phyloP scores from a whole-genome alignment of 2,329 filamentous ascomycete genomes.

The Mariannaea sp. region DNA sequence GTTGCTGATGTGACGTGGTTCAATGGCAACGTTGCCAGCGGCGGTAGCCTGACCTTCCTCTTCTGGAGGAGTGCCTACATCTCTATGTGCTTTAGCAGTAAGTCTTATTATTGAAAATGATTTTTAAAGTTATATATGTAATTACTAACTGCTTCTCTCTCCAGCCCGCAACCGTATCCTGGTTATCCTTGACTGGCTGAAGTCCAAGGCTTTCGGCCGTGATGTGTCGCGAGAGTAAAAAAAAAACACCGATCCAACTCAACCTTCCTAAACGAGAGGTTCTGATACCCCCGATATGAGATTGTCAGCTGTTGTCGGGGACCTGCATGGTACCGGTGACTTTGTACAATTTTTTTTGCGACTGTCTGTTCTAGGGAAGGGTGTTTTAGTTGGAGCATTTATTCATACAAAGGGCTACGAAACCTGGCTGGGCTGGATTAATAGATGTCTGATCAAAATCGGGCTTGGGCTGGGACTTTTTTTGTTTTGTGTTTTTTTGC shows the following conservation, averaged over 20 bases:
- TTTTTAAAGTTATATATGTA: background rate
- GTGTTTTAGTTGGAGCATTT: constrained; percentile 39
- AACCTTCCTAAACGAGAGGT: constrained; percentile 30
- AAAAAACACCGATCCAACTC: constrained; percentile 54
- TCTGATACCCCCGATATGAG: constrained; percentile 34
- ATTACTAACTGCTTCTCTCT: constrained; percentile 29
- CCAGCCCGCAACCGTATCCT: constrained; percentile 90
- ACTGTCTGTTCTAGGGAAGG: constrained; percentile 36
- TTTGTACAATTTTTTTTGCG: constrained; percentile 26
- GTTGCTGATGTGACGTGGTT: constrained; percentile 98
- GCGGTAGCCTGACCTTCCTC: constrained; percentile 92
- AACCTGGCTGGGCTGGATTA: constrained; percentile 37
- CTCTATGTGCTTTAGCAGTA: constrained; percentile 99
- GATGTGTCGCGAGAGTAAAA: constrained; percentile 87
- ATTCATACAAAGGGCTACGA: constrained; percentile 25
- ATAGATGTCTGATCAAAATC: constrained; percentile 39
- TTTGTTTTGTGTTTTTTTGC: constrained; percentile 22
- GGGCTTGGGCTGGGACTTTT: constrained; percentile 33
- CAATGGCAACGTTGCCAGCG: constrained; percentile 93
- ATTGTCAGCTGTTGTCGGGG: constrained; percentile 19
- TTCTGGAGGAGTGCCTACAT: constrained; percentile 99
- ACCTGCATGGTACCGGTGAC: constrained; percentile 13
- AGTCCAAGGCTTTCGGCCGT: constrained; percentile 94
- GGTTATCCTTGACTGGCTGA: constrained; percentile 92
- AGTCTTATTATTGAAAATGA: constrained; percentile 49